A percentile compares a stretch with the other conserved stretches of the same genome.
phyloP scores from a whole-genome alignment of 768 basidiomycete species.

The Hypsizygus marmoreus region DNA sequence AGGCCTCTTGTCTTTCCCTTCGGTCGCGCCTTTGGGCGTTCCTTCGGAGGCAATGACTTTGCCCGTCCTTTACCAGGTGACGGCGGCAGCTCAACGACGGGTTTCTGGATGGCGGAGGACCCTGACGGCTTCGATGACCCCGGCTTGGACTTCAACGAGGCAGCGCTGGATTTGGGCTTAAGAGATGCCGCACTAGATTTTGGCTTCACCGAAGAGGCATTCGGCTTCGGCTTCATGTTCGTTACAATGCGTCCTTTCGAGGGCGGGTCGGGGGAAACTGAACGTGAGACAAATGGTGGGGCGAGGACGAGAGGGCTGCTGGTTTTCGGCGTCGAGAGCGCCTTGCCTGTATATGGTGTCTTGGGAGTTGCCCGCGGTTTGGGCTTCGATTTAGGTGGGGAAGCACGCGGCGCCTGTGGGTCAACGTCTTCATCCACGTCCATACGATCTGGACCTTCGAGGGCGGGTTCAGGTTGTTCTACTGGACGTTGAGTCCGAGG shows the following conservation, averaged over 20 bases:
- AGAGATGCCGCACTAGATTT: conserved; percentile 6
- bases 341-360: no score
- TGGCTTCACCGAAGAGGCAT: conserved; percentile 4
- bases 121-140: conserved; percentile 3
- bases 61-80: conserved; percentile 7
- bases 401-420: conserved; percentile 6
- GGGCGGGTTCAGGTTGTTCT: conserved; percentile 4
- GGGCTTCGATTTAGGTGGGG: conserved; percentile 19
- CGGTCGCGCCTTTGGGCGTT: conserved; percentile 7
- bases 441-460: conserved; percentile 12
- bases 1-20: conserved; percentile 20
- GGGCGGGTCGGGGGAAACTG: conserved; percentile 9
- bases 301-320: conserved; percentile 26
- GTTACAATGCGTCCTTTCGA: conserved; percentile 9
- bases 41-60: conserved; percentile 9
- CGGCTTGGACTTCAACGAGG: conserved; percentile 3
- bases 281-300: conserved; percentile 10
- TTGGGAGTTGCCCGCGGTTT: conserved; percentile 1
- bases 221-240: conserved; percentile 1
- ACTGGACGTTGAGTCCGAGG: conserved; percentile 7
- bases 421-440: conserved; percentile 16
- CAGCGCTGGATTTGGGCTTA: conserved; percentile 9
- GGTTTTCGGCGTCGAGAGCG: conserved; percentile 14
- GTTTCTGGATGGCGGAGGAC: conserved; percentile 5
- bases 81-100: conserved; percentile 6